A percentile compares a stretch with the other conserved stretches of the same genome.
These are phyloP conservation scores for Colletotrichum agaves DNA, from an alignment of 2,329 filamentous ascomycete species.

Conservation along the genomic window DNA sequence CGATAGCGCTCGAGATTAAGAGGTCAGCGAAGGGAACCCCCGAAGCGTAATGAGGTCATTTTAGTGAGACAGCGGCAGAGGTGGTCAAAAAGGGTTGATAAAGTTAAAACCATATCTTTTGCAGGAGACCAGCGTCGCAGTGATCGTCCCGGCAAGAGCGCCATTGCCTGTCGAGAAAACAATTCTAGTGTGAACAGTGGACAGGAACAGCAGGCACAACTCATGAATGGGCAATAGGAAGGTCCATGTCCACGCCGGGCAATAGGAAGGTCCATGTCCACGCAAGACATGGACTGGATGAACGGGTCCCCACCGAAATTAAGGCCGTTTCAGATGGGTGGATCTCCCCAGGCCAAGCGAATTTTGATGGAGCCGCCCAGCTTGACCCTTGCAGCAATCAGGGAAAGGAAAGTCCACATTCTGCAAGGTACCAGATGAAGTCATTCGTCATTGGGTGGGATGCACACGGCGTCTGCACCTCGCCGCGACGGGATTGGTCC, in stretches of 20 bases:
- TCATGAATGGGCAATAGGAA: not conserved
- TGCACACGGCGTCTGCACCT: not conserved
- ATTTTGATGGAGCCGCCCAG: constrained; percentile 31
- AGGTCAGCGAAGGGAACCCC: not conserved
- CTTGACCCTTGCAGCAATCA: constrained; percentile 39
- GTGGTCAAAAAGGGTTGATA: constrained; percentile 12
- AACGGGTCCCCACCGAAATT: constrained; percentile 39
- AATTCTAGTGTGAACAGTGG: constrained; percentile 7
- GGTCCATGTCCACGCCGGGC: constrained; percentile 5
- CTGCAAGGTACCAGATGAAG: constrained; percentile 39
- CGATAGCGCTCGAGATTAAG: not conserved
- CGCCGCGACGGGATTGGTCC: constrained; percentile 23
- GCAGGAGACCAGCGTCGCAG: constrained; percentile 22
- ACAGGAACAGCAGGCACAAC: not conserved
- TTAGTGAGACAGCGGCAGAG: constrained; percentile 20
- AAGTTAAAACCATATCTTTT: not conserved
- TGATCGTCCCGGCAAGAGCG: constrained; percentile 18
- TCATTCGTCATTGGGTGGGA: constrained; percentile 11
- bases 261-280: constrained; percentile 7
- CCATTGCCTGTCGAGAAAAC: constrained; percentile 1
- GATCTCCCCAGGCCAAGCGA: constrained; percentile 31
- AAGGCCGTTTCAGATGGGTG: constrained; percentile 37
- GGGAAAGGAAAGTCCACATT: constrained; percentile 9
- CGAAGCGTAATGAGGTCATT: constrained; percentile 36
- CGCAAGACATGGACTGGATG: constrained; percentile 39